Evolutionary conservation across 2,329 filamentous ascomycete species (phyloP), one percentile per base, ranked within the genome.

Genomic region (Cladosporium sp.): DNA sequence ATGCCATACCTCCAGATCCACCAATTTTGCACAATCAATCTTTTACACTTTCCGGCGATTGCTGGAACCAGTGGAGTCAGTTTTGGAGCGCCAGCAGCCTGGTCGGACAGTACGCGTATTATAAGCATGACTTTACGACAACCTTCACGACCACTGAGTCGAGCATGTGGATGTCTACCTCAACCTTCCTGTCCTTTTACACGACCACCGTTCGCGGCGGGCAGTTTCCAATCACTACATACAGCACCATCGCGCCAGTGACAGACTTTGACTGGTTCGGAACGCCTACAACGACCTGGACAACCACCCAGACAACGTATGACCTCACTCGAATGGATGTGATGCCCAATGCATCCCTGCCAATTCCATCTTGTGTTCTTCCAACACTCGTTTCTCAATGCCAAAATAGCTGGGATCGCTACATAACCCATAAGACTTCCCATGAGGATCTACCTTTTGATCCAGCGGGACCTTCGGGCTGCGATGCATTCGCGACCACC

Each of bases 21-120:
- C 55, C 56, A 37, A 26, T 44, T 12, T 28, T 37, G 26, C 5
- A 28, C n/a, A 59, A 59, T 2, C 56, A 37, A 3, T 44, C 56
- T 2, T 37, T 62, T 2, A 62, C 59, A 16, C n/a, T 62, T 6
- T 52, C 59, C 1, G 59, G 59, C 10, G 59, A 62, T n/a, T 62
- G 59, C 46, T 62, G 59, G 59, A 62, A 62, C 18, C 59, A 62
- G 4, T 62, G 59, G 59, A 62, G 46, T 28, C 59, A 62, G 29
- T 62, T 35, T 18, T 62, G 59, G 59, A 46, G 40, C n/a, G 40
- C 40, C 8, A 46, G 40, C n/a, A 46, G 40, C 40, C 8, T 46
- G 40, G 40, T 46, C 40, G 5, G 8, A 12, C 8, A 46, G n/a
- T 46, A 46, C n/a, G 40, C 3, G 3, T 46, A 21, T n/a, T 46